Evolutionary conservation across 2,329 filamentous ascomycete species (phyloP).

Genomic region (Chalara sp.): DNA sequence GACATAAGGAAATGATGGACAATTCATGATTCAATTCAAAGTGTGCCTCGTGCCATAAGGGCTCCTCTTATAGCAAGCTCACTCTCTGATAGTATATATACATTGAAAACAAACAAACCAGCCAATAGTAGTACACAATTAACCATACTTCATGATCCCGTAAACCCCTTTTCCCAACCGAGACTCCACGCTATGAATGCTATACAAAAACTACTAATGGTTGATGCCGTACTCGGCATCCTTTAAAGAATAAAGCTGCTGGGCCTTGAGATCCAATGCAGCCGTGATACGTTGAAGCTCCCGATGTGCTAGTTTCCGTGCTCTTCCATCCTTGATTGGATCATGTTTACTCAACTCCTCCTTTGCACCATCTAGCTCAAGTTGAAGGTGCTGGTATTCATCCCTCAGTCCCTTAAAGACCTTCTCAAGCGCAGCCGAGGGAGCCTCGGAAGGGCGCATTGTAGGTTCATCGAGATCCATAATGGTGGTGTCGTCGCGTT

Average conservation of each 20-base stretch:
- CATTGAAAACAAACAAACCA: no score
- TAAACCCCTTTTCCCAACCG: no score
- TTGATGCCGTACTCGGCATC: constrained; percentile 46
- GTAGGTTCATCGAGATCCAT: constrained; percentile 45
- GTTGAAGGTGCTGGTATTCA: constrained; percentile 70
- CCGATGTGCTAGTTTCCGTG: constrained; percentile 53
- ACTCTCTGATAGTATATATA: no score
- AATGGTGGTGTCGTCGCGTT: constrained; percentile 43
- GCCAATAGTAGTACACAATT: no score
- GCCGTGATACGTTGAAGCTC: constrained; percentile 56
- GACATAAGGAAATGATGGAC: no score
- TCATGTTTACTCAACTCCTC: constrained; percentile 60
- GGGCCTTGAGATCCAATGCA: constrained; percentile 64
- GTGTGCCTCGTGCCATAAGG: no score
- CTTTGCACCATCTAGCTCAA: constrained; percentile 57
- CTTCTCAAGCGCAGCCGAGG: constrained; percentile 48
- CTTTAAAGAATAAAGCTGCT: constrained; percentile 76
- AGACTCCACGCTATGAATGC: no score
- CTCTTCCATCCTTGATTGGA: constrained; percentile 56
- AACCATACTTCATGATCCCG: no score
- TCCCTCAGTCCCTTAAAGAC: constrained; percentile 78
- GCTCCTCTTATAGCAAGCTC: no score
- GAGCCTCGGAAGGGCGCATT: constrained; percentile 44
- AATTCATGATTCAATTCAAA: no score
- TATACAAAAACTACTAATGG: no score